Percentiles rank a stretch among this genome's conserved stretches.
phyloP scores from a whole-genome alignment of 768 basidiomycete genomes.

The Chalciporus chontae region DNA sequence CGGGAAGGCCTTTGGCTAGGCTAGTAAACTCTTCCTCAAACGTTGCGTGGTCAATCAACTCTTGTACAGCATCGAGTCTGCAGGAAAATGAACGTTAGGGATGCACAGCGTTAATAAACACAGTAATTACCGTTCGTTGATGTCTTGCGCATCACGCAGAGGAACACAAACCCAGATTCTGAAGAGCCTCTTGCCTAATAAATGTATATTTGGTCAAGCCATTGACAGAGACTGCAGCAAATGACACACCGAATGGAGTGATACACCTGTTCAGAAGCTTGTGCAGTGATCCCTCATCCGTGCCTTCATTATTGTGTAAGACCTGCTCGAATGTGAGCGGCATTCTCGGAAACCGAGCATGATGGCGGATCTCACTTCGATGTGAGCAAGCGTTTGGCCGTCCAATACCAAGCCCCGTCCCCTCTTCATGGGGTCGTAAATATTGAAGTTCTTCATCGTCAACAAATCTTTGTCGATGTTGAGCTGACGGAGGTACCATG shows the following conservation, averaged over 20 bases:
- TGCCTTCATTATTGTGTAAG: conserved; percentile 89
- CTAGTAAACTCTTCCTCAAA: conserved; percentile 76
- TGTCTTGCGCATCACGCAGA: conserved; percentile 72
- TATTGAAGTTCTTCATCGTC: conserved; percentile 95
- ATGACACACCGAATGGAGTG: conserved; percentile 77
- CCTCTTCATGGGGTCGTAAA: conserved; percentile 92
- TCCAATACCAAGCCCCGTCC: conserved; percentile 87
- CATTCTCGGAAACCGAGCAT: neutral
- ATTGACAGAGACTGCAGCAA: conserved; percentile 6
- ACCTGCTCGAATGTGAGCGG: conserved; percentile 44
- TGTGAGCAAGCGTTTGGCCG: conserved; percentile 91
- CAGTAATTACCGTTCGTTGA: conserved; percentile 74
- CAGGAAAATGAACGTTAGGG: conserved; percentile 15
- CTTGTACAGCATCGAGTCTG: conserved; percentile 93
- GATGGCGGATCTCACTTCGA: conserved; percentile 59
- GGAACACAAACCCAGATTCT: conserved; percentile 97
- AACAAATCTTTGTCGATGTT: conserved; percentile 96
- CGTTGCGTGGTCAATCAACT: conserved; percentile 74
- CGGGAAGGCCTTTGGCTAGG: conserved; percentile 79
- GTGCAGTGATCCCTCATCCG: conserved; percentile 84
- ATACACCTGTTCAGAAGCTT: conserved; percentile 78
- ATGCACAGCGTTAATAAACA: conserved; percentile 9
- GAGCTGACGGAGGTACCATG: conserved; percentile 90
- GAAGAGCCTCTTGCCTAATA: conserved; percentile 89
- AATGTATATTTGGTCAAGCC: conserved; percentile 6